Base-by-base conservation (phyloP, 129 eudicot species). In the Tagetes patula region DNA sequence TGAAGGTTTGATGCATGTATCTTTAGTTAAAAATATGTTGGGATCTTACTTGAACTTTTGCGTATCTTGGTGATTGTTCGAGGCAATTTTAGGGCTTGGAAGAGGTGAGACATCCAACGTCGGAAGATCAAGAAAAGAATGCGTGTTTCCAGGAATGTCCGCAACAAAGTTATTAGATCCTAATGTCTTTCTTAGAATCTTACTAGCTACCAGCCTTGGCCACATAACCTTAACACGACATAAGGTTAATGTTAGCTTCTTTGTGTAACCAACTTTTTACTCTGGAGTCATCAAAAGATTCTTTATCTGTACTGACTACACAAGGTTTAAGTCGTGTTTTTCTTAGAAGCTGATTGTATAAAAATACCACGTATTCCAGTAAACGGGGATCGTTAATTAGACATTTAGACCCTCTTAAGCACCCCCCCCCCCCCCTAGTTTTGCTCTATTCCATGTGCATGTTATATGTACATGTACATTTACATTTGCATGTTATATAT, bases 171-270 rank as follows among this genome's bases (percentile, higher is more conserved):
- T 88, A 76, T 78, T 82, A 80, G 87, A 77, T n/a, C 90, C 90
- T 62, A 85, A n/a, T 72, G 84, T 81, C 48, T 78, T 88, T 47
- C 79, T 69, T 5, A 84, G 82, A 40, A 88, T 69, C 84, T 88
- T 88, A 62, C 88, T 85, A 8, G 88, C 94, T 69, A 88, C 83
- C 81, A 83, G 73, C 76, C 90, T 82, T 46, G 94, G 94, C 94
- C 94, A 88, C 90, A 78, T 72, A 45, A 85, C 81, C 88, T 62
- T 12, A 73, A 59, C 20, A 65, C 73, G 69, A 65, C 31, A 72
- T 71, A 52, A 58, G 11, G 30, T 20, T 20, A 37, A 70, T 61
- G 31, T 38, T 10, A 34, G 48, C 14, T 43, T 33, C 52, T 10
- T 32, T 46, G 50, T 61, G 49, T 38, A 45, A 3, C 8, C 47